Evolutionary conservation across 495 filamentous ascomycete species (phyloP).

Genomic region (Tirmania nivea): DNA sequence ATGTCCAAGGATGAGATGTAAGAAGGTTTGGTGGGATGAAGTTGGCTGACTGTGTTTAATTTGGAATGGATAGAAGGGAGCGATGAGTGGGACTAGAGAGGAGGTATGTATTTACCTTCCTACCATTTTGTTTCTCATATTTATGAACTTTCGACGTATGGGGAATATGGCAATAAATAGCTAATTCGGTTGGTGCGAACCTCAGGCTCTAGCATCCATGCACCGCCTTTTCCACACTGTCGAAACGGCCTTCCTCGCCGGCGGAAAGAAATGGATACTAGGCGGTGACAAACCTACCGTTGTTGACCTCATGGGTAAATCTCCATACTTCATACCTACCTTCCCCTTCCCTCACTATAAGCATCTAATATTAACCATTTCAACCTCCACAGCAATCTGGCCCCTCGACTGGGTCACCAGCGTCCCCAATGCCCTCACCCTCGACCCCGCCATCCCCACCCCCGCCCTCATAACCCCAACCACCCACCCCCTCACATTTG

Average conservation of each 20-base stretch:
- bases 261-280: constrained; percentile 37
- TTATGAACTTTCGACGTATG: too few species aligned
- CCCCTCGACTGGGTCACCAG: constrained; percentile 34
- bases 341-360: background rate
- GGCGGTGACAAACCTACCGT: constrained; percentile 25
- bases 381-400: constrained; percentile 27
- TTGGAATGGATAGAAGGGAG: too few species aligned
- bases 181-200: background rate
- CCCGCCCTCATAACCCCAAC: constrained; percentile 21
- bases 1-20: too few species aligned
- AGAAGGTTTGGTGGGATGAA: too few species aligned
- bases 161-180: too few species aligned
- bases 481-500: constrained; percentile 30
- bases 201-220: constrained; percentile 28
- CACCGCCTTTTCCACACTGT: constrained; percentile 25
- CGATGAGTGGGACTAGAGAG: too few species aligned
- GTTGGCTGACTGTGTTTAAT: too few species aligned
- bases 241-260: constrained; percentile 31
- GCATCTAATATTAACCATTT: background rate
- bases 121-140: too few species aligned
- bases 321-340: background rate
- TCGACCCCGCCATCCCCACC: background rate
- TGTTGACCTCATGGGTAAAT: constrained; percentile 35
- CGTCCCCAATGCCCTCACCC: constrained; percentile 27
- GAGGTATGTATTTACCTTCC: too few species aligned